Evolutionary conservation across 1,139 yeast genomes (phyloP).

Genomic region (Blastobotrys proliferans): DNA sequence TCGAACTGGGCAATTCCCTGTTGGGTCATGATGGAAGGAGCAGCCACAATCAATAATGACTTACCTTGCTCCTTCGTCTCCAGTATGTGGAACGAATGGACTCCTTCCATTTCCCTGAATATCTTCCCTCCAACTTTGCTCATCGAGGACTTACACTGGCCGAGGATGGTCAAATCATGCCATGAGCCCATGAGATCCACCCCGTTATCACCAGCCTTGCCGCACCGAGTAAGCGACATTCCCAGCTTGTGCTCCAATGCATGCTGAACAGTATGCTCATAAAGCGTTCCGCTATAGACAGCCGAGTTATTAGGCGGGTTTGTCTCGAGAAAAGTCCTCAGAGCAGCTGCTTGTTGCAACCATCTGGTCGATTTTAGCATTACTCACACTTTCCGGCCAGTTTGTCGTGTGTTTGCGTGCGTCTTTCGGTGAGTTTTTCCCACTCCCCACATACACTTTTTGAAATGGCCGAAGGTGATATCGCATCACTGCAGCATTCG

Average conservation of each 20-base stretch:
- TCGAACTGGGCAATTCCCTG: constrained; percentile 58
- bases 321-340: constrained; percentile 32
- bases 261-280: constrained; percentile 53
- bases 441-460: too few species aligned
- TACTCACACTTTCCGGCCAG: too few species aligned
- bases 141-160: constrained; percentile 56
- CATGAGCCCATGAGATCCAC: constrained; percentile 48
- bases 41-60: constrained; percentile 45
- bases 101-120: constrained; percentile 57
- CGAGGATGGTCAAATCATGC: constrained; percentile 36
- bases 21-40: constrained; percentile 57
- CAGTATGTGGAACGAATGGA: constrained; percentile 38
- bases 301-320: constrained; percentile 41
- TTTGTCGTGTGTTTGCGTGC: too few species aligned
- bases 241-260: constrained; percentile 41
- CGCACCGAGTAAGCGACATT: constrained; percentile 39
- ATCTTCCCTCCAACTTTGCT: constrained; percentile 49
- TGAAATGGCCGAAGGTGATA: constrained; percentile 5
- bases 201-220: constrained; percentile 74
- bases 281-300: constrained; percentile 64
- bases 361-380: too few species aligned
- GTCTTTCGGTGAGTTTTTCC: background rate
- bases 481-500: constrained; percentile 10
- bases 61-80: constrained; percentile 26
- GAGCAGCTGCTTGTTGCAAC: constrained; percentile 28